These are phyloP conservation scores for Rhododendron molle DNA, from an alignment of 148 eudicot genomes.

Conservation along the genomic window DNA sequence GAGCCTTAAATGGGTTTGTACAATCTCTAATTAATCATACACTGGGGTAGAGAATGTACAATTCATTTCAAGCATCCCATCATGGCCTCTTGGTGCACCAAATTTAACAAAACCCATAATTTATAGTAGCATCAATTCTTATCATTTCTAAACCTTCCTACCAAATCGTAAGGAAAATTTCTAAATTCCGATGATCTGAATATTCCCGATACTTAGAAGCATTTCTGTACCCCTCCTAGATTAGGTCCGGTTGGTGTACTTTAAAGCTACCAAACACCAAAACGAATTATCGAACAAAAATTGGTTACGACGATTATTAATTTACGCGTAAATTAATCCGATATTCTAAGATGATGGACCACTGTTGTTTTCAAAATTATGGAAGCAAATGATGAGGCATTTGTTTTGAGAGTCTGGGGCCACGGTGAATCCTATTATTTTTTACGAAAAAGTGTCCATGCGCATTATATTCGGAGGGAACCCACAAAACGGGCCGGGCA, in stretches of 20 bases:
- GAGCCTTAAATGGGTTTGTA: too few species aligned
- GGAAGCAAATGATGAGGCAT: background rate
- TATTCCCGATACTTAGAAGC: background rate
- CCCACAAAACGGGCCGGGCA: background rate
- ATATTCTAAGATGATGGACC: background rate
- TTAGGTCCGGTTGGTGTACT: background rate
- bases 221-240: background rate
- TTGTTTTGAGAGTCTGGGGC: background rate
- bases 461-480: background rate
- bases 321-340: background rate
- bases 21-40: background rate
- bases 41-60: background rate
- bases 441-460: background rate
- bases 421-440: background rate
- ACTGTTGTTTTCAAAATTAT: background rate
- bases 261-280: background rate
- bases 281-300: background rate
- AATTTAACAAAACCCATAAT: background rate
- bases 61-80: background rate
- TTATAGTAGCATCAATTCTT: background rate
- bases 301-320: background rate
- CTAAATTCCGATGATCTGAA: background rate
- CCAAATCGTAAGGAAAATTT: background rate
- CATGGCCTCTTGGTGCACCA: background rate
- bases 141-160: background rate